phyloP scores from a whole-genome alignment of 768 basidiomycete species.

The Aureoboletus auriporus region DNA sequence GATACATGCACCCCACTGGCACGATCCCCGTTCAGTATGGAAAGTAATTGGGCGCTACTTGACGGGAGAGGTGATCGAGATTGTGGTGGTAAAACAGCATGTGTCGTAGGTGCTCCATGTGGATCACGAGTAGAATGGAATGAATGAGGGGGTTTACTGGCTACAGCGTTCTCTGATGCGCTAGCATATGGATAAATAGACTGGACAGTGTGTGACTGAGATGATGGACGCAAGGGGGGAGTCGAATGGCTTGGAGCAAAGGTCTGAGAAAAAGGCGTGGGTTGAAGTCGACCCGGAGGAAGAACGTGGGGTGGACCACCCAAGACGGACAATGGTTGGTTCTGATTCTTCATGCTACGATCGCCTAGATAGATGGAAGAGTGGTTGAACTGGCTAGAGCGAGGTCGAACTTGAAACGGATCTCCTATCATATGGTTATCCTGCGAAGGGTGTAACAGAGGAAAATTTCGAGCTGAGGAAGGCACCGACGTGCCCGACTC shows the following conservation, averaged over 20 bases:
- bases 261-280: conserved; percentile 13
- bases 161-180: conserved; percentile 5
- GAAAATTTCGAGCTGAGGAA: conserved; percentile 7
- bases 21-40: conserved; percentile 32
- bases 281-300: conserved; percentile 3
- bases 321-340: conserved; percentile 10
- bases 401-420: conserved; percentile 45
- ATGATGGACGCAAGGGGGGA: conserved; percentile 7
- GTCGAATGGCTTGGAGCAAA: conserved; percentile 20
- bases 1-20: conserved; percentile 7
- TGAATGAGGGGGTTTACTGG: conserved; percentile 6
- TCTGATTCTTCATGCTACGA: conserved; percentile 12
- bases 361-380: conserved; percentile 18
- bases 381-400: conserved; percentile 44
- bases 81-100: conserved; percentile 8
- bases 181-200: conserved; percentile 14
- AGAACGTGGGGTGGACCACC: conserved; percentile 4
- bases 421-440: conserved; percentile 15
- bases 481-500: conserved; percentile 25
- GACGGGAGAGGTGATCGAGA: conserved; percentile 17
- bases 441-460: conserved; percentile 1
- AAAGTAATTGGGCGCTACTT: conserved; percentile 30
- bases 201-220: conserved; percentile 6
- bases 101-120: conserved; percentile 9
- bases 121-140: conserved; percentile 12